These are phyloP conservation scores for Ajuga reptans DNA, from an alignment of 305 asterid genomes.

Conservation along the genomic window DNA sequence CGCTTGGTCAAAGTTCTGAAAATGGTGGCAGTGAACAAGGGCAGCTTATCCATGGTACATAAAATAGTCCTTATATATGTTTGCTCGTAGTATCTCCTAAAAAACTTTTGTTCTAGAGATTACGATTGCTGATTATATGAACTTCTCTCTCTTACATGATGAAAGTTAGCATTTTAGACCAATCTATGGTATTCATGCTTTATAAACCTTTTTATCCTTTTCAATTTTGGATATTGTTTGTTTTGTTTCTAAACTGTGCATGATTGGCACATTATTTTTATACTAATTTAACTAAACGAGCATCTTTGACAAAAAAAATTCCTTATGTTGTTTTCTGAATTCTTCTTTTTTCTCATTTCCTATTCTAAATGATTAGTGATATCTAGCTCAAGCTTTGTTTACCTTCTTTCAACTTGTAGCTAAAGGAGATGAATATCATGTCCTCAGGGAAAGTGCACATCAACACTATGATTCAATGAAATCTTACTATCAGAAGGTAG, in stretches of 20 bases:
- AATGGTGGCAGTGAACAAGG: constrained; percentile 32
- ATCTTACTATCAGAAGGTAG: constrained; percentile 71
- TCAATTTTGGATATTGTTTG: neutral
- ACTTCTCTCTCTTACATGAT: constrained; percentile 10
- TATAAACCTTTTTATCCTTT: neutral
- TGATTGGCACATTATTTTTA: neutral
- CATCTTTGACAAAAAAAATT: neutral
- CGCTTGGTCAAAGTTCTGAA: constrained; percentile 53
- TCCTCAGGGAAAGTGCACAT: constrained; percentile 57
- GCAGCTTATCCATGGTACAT: constrained; percentile 41
- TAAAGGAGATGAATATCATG: constrained; percentile 70
- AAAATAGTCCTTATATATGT: constrained; percentile 1
- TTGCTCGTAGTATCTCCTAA: constrained; percentile 11
- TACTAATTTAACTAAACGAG: neutral
- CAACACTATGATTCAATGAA: constrained; percentile 81
- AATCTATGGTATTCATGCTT: neutral
- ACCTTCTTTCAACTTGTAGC: constrained; percentile 42
- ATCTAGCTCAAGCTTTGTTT: constrained; percentile 23
- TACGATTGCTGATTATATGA: neutral
- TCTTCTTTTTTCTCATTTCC: neutral
- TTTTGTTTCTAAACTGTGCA: neutral
- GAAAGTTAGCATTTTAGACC: neutral
- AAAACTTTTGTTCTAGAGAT: constrained; percentile 13
- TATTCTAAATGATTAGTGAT: constrained; percentile 4
- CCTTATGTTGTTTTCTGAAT: neutral